phyloP scores from a whole-genome alignment of 148 eudicot genomes.

The Salicornia ramosissima region DNA sequence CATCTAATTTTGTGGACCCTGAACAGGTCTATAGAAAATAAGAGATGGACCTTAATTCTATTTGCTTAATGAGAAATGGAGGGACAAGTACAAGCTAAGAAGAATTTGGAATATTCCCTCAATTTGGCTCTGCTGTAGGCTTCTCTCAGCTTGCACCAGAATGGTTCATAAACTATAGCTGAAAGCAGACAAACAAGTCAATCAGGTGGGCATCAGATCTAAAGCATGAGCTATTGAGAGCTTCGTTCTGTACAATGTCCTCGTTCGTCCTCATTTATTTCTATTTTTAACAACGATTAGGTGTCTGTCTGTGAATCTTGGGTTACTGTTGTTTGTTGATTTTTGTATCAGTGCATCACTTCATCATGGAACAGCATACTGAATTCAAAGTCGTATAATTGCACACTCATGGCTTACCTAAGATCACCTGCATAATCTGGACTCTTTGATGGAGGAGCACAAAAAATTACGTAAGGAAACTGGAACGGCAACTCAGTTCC shows the following conservation, averaged over 20 bases:
- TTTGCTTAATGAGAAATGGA: neutral
- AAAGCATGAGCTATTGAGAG: neutral
- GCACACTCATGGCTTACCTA: slow-evolving; percentile 43
- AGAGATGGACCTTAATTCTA: neutral
- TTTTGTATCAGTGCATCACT: neutral
- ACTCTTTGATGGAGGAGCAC: slow-evolving; percentile 73
- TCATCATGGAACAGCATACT: neutral
- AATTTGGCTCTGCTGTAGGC: neutral
- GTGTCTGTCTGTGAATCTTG: neutral
- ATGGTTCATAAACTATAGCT: neutral
- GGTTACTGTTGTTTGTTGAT: neutral
- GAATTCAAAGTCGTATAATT: neutral
- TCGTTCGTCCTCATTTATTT: neutral
- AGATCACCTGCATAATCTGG: slow-evolving; percentile 72
- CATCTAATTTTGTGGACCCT: no score
- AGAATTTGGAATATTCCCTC: neutral
- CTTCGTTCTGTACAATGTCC: neutral
- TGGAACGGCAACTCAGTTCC: slow-evolving; percentile 31
- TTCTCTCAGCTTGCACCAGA: neutral
- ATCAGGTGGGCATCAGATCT: neutral
- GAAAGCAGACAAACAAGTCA: neutral
- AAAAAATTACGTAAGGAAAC: slow-evolving; percentile 75
- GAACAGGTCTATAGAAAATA: no score
- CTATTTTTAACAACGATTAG: neutral
- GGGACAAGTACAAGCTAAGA: neutral